Base-by-base conservation (phyloP, 192 early-diverging fungal genomes). In the Coemansia sp. region DNA sequence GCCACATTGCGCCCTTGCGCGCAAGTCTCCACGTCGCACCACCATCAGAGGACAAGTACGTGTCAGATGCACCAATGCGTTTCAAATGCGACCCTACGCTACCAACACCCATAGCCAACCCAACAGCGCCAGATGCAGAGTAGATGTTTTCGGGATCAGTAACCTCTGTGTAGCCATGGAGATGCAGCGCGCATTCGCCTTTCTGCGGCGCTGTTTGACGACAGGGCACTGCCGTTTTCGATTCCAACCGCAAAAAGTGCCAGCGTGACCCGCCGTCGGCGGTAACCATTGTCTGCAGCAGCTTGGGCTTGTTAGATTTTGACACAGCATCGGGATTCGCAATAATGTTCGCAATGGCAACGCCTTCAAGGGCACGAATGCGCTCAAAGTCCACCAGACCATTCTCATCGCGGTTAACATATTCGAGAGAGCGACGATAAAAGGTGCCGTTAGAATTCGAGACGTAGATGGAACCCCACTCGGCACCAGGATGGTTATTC, bases 341-440 rank as follows among this genome's bases (percentile, higher is more conserved):
- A 8, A 96, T 90, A 22, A 81, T 56, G 62, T 98, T 98, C 61
- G 90, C 89, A 7, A 98, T 56, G 2, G 92, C 83, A 30, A 94
- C 88, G 52, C 93, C 95, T 62, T 90, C 86, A 22, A 97, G 83
- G 10, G 92, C 94, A 24, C 89, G 88, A 52, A 81, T 88, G 56
- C 90, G 92, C 68, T 95, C 94, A 83, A 94, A 95, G 69, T 98
- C 96, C 1, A 97, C 95, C 49, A 88, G 82, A n/a, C 90, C 90
- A 19, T 51, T 53, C 22, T 85, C 81, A 32, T 87, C 86, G 60
- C 93, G 85, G 69, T 95, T 94, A 16, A 92, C 88, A 32, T 88
- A 66, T 48, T 85, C 81, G 25, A 93, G 83, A 0, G 90, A 85
- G 9, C 78, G 65, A 8, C 86, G 86, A 71, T 87, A 98, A 62